A percentile compares a stretch with the other conserved stretches of the same genome.
phyloP scores from a whole-genome alignment of 163 green algal species.

The Scenedesmus sp. region DNA sequence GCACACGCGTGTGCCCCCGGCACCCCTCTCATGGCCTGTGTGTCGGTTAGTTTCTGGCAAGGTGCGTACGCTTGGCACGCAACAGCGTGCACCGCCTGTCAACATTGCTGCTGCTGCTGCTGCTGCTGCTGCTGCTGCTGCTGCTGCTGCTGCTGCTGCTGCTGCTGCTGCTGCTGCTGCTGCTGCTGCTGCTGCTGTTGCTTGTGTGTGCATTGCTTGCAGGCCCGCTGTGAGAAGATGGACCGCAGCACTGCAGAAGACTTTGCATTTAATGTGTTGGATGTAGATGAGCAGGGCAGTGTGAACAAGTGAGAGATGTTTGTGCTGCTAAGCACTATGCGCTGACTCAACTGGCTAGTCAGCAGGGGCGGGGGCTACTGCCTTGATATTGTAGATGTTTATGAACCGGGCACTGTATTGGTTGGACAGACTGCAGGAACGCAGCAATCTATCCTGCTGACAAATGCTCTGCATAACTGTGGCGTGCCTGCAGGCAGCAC shows the following conservation, averaged over 20 bases:
- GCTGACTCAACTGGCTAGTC: too few species aligned
- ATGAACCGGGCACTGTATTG: too few species aligned
- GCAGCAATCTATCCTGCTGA: too few species aligned
- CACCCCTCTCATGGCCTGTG: too few species aligned
- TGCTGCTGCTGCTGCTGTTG: neutral
- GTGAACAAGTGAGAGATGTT: neutral
- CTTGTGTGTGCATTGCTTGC: neutral
- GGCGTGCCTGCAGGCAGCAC: conserved; percentile 1
- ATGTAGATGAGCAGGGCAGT: neutral
- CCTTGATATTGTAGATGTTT: too few species aligned
- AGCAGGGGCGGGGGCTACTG: neutral
- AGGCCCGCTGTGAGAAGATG: conserved; percentile 49
- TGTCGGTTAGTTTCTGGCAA: too few species aligned
- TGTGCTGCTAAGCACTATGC: too few species aligned
- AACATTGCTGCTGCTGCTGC: neutral
- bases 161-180: conserved; percentile 2
- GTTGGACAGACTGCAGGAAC: too few species aligned
- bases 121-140: conserved; percentile 22
- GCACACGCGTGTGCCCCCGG: too few species aligned
- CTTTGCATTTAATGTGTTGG: conserved; percentile 40
- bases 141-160: neutral
- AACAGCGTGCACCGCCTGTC: too few species aligned
- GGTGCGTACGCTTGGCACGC: too few species aligned
- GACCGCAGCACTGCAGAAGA: conserved; percentile 20
- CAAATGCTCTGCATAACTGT: neutral